These are phyloP conservation scores for Akebia trifoliata DNA, from an alignment of 164 flowering plant genomes.

Conservation along the genomic window DNA sequence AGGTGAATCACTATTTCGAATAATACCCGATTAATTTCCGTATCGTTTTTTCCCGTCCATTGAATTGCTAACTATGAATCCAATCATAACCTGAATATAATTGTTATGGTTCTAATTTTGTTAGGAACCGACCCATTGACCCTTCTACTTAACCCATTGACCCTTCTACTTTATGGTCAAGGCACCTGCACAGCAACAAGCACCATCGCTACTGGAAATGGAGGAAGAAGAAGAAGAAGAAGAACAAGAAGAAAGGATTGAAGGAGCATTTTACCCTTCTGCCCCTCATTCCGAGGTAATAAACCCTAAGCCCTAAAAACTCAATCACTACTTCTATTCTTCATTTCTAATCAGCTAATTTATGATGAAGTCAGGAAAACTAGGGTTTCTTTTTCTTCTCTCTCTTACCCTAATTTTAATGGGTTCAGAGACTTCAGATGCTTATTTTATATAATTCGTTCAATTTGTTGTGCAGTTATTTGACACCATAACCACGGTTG, in stretches of 20 bases:
- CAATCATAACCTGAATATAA: too few relatives aligned
- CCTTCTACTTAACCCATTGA: too few relatives aligned
- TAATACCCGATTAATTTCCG: too few relatives aligned
- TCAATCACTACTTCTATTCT: neutral
- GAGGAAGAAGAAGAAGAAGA: constrained; percentile 9
- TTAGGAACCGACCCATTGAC: too few relatives aligned
- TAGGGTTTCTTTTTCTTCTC: neutral
- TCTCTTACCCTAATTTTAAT: neutral
- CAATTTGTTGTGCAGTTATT: constrained; percentile 50
- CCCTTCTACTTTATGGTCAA: too few relatives aligned
- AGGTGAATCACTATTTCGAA: too few relatives aligned
- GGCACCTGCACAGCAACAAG: too few relatives aligned
- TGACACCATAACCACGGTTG: constrained; percentile 77
- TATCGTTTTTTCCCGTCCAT: too few relatives aligned
- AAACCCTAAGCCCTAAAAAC: neutral
- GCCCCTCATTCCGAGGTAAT: constrained; percentile 65
- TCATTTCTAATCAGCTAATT: neutral
- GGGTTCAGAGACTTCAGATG: too few relatives aligned
- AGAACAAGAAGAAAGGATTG: constrained; percentile 15
- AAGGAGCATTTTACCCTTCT: constrained; percentile 48
- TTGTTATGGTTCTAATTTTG: too few relatives aligned
- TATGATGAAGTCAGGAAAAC: neutral
- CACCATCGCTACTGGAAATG: too few relatives aligned
- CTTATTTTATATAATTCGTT: neutral
- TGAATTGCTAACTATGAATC: too few relatives aligned